These are phyloP conservation scores for Leccinellum albellum DNA, from an alignment of 768 basidiomycete species.

Conservation along the genomic window DNA sequence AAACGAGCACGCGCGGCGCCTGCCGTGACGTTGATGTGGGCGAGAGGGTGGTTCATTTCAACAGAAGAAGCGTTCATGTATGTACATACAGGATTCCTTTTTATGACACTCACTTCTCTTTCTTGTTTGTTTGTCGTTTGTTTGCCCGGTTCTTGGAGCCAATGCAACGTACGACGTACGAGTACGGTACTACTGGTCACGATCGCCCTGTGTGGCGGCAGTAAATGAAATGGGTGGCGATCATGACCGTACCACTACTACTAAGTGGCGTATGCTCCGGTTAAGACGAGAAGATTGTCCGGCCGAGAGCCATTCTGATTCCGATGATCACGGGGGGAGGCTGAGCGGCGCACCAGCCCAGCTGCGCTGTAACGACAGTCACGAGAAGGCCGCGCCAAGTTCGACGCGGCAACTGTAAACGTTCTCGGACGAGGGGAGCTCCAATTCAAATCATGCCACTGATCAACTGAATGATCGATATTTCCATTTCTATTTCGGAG, in stretches of 20 bases:
- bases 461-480: not conserved
- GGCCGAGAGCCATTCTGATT: not conserved
- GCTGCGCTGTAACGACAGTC: slow-evolving; percentile 16
- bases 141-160: not conserved
- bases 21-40: not conserved
- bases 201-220: slow-evolving; percentile 8
- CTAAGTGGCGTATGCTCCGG: not conserved
- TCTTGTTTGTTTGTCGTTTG: not conserved
- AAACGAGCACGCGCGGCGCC: not conserved
- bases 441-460: not conserved
- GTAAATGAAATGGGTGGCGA: slow-evolving; percentile 19
- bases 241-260: slow-evolving; percentile 11
- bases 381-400: slow-evolving; percentile 4
- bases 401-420: not conserved
- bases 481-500: not conserved
- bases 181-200: not conserved
- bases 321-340: slow-evolving; percentile 19
- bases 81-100: too few relatives aligned
- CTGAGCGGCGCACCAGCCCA: slow-evolving; percentile 16
- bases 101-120: not conserved
- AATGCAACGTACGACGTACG: not conserved
- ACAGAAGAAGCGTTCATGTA: not conserved
- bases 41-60: not conserved
- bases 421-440: not conserved
- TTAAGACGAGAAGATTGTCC: not conserved